Percentiles rank a stretch among this genome's conserved stretches.
Conservation (phyloP, 2,329 filamentous ascomycete species). For the Fusarium musae region DNA sequence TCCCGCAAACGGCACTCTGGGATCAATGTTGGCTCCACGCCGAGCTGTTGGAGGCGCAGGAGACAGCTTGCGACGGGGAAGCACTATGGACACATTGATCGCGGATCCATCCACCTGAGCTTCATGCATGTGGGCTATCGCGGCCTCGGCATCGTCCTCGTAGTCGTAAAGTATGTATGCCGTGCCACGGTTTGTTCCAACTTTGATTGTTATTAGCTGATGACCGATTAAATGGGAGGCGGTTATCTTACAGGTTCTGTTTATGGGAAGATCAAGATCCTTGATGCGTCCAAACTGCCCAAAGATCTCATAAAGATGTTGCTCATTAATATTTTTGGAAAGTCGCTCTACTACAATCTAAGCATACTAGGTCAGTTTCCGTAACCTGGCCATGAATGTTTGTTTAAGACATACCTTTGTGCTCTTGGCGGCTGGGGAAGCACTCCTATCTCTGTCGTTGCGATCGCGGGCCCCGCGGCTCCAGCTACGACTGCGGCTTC, state of each 20-base stretch:
- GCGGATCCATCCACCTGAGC: slow-evolving; percentile 87
- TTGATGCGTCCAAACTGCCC: slow-evolving; percentile 86
- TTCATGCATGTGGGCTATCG: slow-evolving; percentile 97
- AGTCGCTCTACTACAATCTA: slow-evolving; percentile 96
- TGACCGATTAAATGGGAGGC: slow-evolving; percentile 1
- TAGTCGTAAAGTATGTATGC: slow-evolving; percentile 89
- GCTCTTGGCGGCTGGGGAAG: slow-evolving; percentile 55
- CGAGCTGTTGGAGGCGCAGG: slow-evolving; percentile 79
- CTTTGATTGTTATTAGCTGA: slow-evolving; percentile 55
- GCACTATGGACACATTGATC: slow-evolving; percentile 88
- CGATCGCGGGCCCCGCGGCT: slow-evolving; percentile 48
- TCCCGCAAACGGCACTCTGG: slow-evolving; percentile 51
- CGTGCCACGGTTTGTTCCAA: slow-evolving; percentile 89
- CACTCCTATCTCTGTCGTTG: slow-evolving; percentile 52
- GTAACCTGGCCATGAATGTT: not conserved
- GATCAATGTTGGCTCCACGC: slow-evolving; percentile 68
- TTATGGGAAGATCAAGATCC: slow-evolving; percentile 90
- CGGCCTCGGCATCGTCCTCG: slow-evolving; percentile 82
- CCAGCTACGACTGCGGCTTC: slow-evolving; percentile 39
- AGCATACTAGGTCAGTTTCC: slow-evolving; percentile 17
- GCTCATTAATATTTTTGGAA: slow-evolving; percentile 92
- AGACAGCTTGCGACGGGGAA: slow-evolving; percentile 85
- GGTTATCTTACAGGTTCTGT: slow-evolving; percentile 75
- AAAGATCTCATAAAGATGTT: slow-evolving; percentile 92
- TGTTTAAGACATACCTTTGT: slow-evolving; percentile 59